Evolutionary conservation across 805 yeast genomes (phyloP), one percentile per base, ranked within the genome.

Genomic region (Cyberlindnera samutprakarnensis): DNA sequence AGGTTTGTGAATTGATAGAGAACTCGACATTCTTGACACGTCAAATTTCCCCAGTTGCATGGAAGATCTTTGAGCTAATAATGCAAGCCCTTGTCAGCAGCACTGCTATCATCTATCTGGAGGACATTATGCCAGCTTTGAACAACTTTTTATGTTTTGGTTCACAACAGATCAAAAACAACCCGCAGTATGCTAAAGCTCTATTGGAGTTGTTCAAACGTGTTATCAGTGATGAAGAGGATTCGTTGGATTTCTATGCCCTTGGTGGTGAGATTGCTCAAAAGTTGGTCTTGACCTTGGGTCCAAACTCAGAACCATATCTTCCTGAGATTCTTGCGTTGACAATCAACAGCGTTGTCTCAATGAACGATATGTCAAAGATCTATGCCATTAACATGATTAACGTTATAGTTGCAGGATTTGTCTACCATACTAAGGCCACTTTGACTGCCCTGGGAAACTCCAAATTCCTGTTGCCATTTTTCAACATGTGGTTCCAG

Each of bases 71-170:
- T 44, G 73, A 67, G 31, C 52, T 62, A 27, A 56, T 83, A 54
- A 62, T 62, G 31, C 48, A 56, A 39, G 29, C 53, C 41, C 16
- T 52, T 28, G 59, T 57, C 4, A 22, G 20, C 9, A 75, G 75
- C 15, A 62, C 71, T 46, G 81, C 85, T 5, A 59, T 77, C 14
- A 61, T 75, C 59, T 79, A 76, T 49, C 48, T 86, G 27, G 95
- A 84, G 44, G 96, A 88, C 42, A 66, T 82, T 28, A 61, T 70
- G 51, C 80, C 88, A 7, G 68, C 83, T 13, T 58, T 92, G 36
- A 81, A 80, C 45, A 85, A 85, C 57, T 84, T 71, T 48, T 59
- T 88, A 45, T 72, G 77, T 19, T 74, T 70, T 42, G 83, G 82
- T 6, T 56, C 57, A 11, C 70, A 62, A 3, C 70, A 66, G 23